A percentile compares a stretch with the other conserved stretches of the same genome.
Conservation (phyloP, 768 basidiomycete genomes). For the Cystofilobasidium macerans region DNA sequence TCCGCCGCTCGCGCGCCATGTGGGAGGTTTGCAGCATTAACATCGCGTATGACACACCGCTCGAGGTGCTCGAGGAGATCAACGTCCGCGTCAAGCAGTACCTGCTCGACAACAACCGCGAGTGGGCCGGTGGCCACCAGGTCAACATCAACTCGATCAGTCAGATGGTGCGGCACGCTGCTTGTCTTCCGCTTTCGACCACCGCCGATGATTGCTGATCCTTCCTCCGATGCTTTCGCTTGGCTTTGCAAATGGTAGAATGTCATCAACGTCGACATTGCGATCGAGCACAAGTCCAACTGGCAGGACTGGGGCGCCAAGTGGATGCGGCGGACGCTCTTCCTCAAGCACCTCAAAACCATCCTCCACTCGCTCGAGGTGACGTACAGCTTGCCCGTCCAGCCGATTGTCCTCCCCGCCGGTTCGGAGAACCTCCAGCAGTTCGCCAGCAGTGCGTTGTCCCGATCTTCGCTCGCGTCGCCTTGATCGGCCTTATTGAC, state of each 20-base stretch:
- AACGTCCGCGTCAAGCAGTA: constrained; percentile 51
- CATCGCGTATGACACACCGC: constrained; percentile 58
- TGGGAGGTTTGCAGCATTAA: constrained; percentile 60
- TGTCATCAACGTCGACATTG: constrained; percentile 54
- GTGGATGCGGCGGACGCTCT: constrained; percentile 45
- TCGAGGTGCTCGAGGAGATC: constrained; percentile 58
- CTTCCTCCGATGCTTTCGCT: background rate
- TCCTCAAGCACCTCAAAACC: constrained; percentile 64
- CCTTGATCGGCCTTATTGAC: no score
- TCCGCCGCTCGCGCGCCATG: constrained; percentile 34
- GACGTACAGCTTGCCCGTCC: constrained; percentile 57
- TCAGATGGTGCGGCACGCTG: constrained; percentile 38
- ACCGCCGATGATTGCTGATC: no score
- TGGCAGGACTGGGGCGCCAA: constrained; percentile 77
- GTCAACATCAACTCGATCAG: constrained; percentile 61
- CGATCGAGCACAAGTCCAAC: constrained; percentile 62
- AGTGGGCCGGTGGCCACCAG: constrained; percentile 46
- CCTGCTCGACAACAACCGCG: constrained; percentile 52
- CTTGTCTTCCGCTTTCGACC: no score
- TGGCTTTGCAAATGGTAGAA: constrained; percentile 43
- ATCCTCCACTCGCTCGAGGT: constrained; percentile 64
- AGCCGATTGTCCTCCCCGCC: constrained; percentile 45
- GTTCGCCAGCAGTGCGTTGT: background rate
- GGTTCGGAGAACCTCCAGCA: background rate
- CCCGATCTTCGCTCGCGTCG: background rate